Conservation (phyloP, 768 basidiomycete species). For the Hygrophoropsis aurantiaca region DNA sequence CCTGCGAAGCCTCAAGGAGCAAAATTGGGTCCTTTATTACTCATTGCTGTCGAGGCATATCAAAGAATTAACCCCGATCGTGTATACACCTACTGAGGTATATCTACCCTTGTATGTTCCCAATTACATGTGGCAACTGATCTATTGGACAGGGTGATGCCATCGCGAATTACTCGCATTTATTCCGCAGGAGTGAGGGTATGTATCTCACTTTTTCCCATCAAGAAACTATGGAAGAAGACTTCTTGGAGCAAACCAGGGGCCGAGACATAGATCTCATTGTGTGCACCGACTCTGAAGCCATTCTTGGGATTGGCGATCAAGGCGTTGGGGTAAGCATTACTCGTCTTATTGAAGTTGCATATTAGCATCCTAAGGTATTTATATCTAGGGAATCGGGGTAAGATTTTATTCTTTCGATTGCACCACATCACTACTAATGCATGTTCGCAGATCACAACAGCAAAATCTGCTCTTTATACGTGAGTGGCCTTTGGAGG, state of each 20-base stretch:
- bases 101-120: slow-evolving; percentile 10
- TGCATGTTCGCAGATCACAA: slow-evolving; percentile 54
- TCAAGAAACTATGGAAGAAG: slow-evolving; percentile 70
- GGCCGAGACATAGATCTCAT: slow-evolving; percentile 71
- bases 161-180: slow-evolving; percentile 79
- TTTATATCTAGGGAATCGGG: slow-evolving; percentile 45
- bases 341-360: too few species aligned
- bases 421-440: background rate
- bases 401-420: slow-evolving; percentile 30
- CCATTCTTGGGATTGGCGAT: slow-evolving; percentile 78
- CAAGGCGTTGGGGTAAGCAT: slow-evolving; percentile 68
- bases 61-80: slow-evolving; percentile 59
- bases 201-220: slow-evolving; percentile 66
- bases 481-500: slow-evolving; percentile 41
- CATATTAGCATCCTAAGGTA: slow-evolving; percentile 12
- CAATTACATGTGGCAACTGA: background rate
- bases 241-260: slow-evolving; percentile 66
- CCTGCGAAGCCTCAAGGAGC: slow-evolving; percentile 70
- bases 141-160: slow-evolving; percentile 65
- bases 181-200: slow-evolving; percentile 79
- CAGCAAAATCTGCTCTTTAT: slow-evolving; percentile 79
- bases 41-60: slow-evolving; percentile 58
- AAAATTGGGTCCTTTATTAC: slow-evolving; percentile 85
- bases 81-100: slow-evolving; percentile 83
- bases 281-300: slow-evolving; percentile 83